Evolutionary conservation across 345 rosid species (phyloP).

Genomic region (Murraya paniculata): DNA sequence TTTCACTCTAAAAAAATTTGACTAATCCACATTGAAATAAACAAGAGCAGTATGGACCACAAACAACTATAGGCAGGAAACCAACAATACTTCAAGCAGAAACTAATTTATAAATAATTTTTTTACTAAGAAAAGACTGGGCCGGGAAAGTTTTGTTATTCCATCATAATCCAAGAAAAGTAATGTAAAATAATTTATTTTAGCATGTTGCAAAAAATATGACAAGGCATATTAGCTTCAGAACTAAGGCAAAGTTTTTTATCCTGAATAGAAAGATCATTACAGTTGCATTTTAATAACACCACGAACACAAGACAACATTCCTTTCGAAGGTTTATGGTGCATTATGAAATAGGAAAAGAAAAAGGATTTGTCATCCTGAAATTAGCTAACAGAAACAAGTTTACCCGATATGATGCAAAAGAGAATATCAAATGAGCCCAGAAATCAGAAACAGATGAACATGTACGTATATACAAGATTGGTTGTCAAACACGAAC

Average conservation of each 20-base stretch:
- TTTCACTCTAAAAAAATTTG: background rate
- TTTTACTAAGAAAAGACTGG: background rate
- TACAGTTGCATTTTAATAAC: background rate
- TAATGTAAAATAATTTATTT: background rate
- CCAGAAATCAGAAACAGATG: background rate
- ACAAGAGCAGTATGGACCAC: background rate
- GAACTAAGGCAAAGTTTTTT: background rate
- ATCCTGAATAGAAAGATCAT: background rate
- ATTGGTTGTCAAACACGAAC: conserved; percentile 38
- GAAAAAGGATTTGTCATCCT: background rate
- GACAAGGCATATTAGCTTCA: background rate
- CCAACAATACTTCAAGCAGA: background rate
- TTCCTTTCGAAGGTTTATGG: background rate
- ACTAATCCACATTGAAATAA: conserved; percentile 1
- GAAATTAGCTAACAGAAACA: background rate
- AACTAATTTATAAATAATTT: background rate
- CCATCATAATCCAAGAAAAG: background rate
- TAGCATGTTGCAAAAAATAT: background rate
- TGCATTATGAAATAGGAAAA: background rate
- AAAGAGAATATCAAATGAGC: background rate
- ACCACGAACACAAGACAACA: background rate
- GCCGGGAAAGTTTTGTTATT: background rate
- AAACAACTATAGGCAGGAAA: background rate
- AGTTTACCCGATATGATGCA: background rate
- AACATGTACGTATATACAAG: background rate